Evolutionary conservation across 2,329 filamentous ascomycete species (phyloP).

Genomic region (Claviceps sorghi): DNA sequence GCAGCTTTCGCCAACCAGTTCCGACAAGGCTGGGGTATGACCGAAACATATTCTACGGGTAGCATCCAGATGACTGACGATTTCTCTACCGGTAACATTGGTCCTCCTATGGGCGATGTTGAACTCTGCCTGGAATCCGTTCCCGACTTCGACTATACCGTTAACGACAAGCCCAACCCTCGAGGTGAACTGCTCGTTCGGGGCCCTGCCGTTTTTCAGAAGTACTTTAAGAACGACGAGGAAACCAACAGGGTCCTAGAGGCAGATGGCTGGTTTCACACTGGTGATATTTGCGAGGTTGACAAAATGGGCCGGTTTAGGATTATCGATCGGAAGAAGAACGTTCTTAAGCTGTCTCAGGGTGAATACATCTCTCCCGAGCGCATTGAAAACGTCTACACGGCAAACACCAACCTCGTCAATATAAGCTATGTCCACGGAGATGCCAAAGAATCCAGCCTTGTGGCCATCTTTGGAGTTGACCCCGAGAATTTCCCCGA

Average conservation of each 20-base stretch:
- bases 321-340: constrained; percentile 96
- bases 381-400: constrained; percentile 87
- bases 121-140: constrained; percentile 77
- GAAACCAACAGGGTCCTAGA: constrained; percentile 76
- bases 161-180: constrained; percentile 75
- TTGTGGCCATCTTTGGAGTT: constrained; percentile 80
- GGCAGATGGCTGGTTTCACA: constrained; percentile 90
- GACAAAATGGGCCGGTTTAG: constrained; percentile 76
- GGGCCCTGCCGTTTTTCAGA: constrained; percentile 64
- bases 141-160: constrained; percentile 85
- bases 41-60: constrained; percentile 74
- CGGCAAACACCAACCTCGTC: constrained; percentile 65
- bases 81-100: constrained; percentile 67
- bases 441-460: constrained; percentile 63
- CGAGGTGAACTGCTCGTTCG: constrained; percentile 81
- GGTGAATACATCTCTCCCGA: constrained; percentile 97
- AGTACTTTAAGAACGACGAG: constrained; percentile 81
- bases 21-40: constrained; percentile 81
- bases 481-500: constrained; percentile 71
- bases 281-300: constrained; percentile 77
- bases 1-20: constrained; percentile 69
- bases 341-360: constrained; percentile 95
- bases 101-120: constrained; percentile 48
- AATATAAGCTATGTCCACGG: constrained; percentile 81
- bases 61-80: constrained; percentile 58